Evolutionary conservation across 768 basidiomycete species (phyloP).

Genomic region (Boletellus sp.): DNA sequence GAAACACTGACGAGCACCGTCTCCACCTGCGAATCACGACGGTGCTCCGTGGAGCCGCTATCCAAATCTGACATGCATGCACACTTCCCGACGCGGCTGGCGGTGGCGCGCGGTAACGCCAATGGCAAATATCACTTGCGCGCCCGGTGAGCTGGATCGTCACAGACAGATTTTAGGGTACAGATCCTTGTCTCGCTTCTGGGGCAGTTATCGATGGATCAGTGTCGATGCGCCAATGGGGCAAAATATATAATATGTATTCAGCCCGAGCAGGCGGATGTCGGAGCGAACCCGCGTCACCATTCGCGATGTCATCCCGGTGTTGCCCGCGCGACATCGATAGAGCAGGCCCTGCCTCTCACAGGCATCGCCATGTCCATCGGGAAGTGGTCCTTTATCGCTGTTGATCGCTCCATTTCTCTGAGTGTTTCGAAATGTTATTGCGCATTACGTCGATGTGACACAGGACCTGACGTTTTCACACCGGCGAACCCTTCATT

Average conservation of each 20-base stretch:
- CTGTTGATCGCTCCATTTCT: background rate
- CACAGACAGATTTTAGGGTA: conserved; percentile 9
- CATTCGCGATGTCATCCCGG: background rate
- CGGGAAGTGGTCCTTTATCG: background rate
- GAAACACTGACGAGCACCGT: background rate
- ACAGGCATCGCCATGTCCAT: conserved; percentile 1
- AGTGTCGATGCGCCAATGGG: conserved; percentile 1
- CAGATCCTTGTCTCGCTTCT: conserved; percentile 4
- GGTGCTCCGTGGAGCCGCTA: conserved; percentile 10
- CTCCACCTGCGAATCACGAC: conserved; percentile 15
- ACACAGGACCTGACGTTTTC: conserved; percentile 1
- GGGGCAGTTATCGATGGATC: background rate
- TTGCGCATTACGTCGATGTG: background rate
- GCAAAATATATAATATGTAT: conserved; percentile 5
- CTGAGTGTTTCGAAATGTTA: background rate
- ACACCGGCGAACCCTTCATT: background rate
- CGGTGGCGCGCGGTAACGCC: background rate
- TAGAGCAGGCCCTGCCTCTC: background rate
- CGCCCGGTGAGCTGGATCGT: background rate
- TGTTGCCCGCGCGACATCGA: background rate
- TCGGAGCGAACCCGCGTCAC: conserved; percentile 11
- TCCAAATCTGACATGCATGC: background rate
- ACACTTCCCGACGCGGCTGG: background rate
- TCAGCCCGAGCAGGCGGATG: conserved; percentile 2
- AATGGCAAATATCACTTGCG: conserved; percentile 11